phyloP scores from a whole-genome alignment of 1,284 basidiomycete genomes.

The Cryptococcus sp. region DNA sequence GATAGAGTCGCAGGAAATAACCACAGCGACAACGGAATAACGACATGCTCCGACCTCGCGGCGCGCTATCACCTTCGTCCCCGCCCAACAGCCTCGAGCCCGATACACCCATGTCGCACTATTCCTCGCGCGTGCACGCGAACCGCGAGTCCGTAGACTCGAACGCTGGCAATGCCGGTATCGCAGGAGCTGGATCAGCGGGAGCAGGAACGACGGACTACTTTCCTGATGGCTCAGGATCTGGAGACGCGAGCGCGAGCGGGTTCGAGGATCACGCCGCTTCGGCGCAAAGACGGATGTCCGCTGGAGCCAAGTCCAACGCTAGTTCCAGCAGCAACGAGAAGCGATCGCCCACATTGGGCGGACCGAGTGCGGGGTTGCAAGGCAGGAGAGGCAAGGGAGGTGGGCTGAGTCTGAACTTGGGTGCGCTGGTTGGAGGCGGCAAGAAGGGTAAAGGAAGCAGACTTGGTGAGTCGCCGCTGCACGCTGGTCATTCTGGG shows the following conservation, averaged over 20 bases:
- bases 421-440: conserved; percentile 12
- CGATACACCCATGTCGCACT: conserved; percentile 22
- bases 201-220: not conserved
- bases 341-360: conserved; percentile 8
- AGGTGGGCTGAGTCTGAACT: conserved; percentile 5
- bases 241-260: not conserved
- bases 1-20: too few relatives aligned
- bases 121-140: conserved; percentile 14
- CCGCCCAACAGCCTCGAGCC: conserved; percentile 7
- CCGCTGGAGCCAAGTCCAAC: not conserved
- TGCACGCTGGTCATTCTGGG: not conserved
- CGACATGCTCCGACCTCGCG: not conserved
- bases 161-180: not conserved
- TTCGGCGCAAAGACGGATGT: not conserved
- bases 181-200: not conserved
- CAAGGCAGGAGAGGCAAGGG: conserved; percentile 6
- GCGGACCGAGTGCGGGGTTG: conserved; percentile 6
- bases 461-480: conserved; percentile 13
- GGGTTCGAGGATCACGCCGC: not conserved
- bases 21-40: too few relatives aligned
- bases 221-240: not conserved
- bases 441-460: conserved; percentile 13
- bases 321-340: conserved; percentile 2
- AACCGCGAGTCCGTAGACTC: not conserved
- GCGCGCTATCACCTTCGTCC: not conserved